These are phyloP conservation scores for Komagataella populi DNA, from an alignment of 805 yeast genomes.

Conservation along the genomic window DNA sequence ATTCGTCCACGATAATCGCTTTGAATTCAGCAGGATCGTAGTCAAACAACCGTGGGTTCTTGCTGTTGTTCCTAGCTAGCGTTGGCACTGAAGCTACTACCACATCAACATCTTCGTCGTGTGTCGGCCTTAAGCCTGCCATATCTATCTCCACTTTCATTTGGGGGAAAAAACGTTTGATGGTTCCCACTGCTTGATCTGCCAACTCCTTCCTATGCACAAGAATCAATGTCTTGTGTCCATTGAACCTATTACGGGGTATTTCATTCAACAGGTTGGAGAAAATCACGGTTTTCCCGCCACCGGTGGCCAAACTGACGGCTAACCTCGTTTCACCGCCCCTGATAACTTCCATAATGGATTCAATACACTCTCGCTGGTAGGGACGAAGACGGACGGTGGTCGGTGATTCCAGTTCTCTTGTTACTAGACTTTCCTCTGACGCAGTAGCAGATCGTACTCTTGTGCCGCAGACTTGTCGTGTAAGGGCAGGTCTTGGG, in stretches of 20 bases:
- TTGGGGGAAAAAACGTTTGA: constrained; percentile 33
- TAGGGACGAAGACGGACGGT: constrained; percentile 22
- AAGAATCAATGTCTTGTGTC: constrained; percentile 38
- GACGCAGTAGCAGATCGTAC: neutral
- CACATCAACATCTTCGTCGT: constrained; percentile 35
- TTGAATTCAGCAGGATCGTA: constrained; percentile 52
- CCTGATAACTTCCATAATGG: constrained; percentile 34
- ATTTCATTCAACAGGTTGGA: constrained; percentile 35
- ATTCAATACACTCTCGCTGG: constrained; percentile 56
- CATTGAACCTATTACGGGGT: constrained; percentile 13
- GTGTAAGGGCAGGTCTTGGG: neutral
- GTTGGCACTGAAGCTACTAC: constrained; percentile 71
- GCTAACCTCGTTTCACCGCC: constrained; percentile 47
- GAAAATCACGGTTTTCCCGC: constrained; percentile 84
- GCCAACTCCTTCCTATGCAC: constrained; percentile 79
- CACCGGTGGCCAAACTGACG: constrained; percentile 84
- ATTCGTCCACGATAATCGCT: constrained; percentile 76
- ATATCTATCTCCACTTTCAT: constrained; percentile 52
- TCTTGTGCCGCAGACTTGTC: neutral
- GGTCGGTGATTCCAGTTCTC: neutral
- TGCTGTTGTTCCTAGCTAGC: constrained; percentile 24
- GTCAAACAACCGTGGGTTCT: constrained; percentile 26
- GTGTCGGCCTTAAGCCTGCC: constrained; percentile 34
- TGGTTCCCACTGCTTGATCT: constrained; percentile 45
- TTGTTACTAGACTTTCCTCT: neutral